Conservation (phyloP, 345 rosid species). For the Iberis pinnata region DNA sequence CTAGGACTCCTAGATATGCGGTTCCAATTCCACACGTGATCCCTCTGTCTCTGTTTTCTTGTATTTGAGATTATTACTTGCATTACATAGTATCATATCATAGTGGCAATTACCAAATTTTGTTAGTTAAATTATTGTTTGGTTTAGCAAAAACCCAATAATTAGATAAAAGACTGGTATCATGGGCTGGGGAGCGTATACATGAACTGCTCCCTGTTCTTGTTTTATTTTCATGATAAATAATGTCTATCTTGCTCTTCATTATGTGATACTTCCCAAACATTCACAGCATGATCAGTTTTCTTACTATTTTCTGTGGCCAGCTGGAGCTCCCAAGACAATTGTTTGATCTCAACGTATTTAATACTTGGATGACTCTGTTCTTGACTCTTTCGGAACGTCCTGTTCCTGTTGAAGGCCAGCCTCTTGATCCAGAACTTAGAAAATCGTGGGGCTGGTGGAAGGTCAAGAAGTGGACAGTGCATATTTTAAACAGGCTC, state of each 20-base stretch:
- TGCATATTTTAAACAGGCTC: conserved; percentile 88
- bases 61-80: background rate
- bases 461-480: conserved; percentile 99
- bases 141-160: conserved; percentile 2
- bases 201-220: conserved; percentile 2
- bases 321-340: conserved; percentile 97
- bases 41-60: conserved; percentile 1
- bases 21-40: conserved; percentile 4
- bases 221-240: background rate
- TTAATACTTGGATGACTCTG: conserved; percentile 92
- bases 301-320: conserved; percentile 5
- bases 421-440: conserved; percentile 78
- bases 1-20: conserved; percentile 1
- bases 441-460: conserved; percentile 99
- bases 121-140: background rate
- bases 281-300: conserved; percentile 9
- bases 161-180: conserved; percentile 4
- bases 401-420: conserved; percentile 89
- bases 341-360: conserved; percentile 65
- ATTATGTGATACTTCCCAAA: background rate
- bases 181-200: background rate
- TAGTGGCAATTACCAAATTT: background rate
- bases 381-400: conserved; percentile 87
- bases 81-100: conserved; percentile 2
- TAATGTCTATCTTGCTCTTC: background rate